These are phyloP conservation scores for Delonix regia DNA, from an alignment of 306 rosid genomes.

Conservation along the genomic window DNA sequence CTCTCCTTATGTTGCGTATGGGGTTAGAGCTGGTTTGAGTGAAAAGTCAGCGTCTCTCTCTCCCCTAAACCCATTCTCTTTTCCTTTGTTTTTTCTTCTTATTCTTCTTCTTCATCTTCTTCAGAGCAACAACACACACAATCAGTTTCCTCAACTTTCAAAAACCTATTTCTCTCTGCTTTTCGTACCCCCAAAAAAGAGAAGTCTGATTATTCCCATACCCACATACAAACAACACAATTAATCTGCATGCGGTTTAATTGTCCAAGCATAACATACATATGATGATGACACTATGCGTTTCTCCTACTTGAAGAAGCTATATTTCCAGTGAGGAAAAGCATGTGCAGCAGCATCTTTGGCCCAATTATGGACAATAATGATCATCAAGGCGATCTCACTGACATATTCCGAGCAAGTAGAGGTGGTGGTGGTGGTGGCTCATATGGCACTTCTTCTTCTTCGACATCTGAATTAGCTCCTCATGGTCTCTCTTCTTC, in stretches of 20 bases:
- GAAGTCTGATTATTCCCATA: not conserved
- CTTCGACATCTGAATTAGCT: conserved; percentile 1
- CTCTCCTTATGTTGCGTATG: conserved; percentile 49
- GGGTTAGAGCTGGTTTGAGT: conserved; percentile 55
- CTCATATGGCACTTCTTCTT: not conserved
- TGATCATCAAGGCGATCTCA: conserved; percentile 75
- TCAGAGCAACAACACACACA: conserved; percentile 23
- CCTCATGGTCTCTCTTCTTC: not conserved
- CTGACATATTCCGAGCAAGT: conserved; percentile 65
- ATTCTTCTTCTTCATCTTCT: not conserved
- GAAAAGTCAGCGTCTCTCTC: conserved; percentile 75
- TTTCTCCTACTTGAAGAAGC: conserved; percentile 4
- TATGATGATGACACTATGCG: not conserved
- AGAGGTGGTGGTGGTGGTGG: not conserved
- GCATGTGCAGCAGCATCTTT: conserved; percentile 57
- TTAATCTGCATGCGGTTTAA: not conserved
- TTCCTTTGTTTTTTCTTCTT: conserved; percentile 7
- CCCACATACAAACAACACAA: too few species aligned
- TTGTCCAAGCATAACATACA: not conserved
- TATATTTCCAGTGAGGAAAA: conserved; percentile 19
- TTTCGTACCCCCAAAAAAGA: too few species aligned
- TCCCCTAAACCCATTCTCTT: conserved; percentile 35
- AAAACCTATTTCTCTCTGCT: conserved; percentile 33
- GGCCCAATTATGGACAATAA: conserved; percentile 60
- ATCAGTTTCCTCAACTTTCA: conserved; percentile 34